These are phyloP conservation scores for Berberis vulgaris DNA, from an alignment of 164 flowering plant genomes.

Conservation along the genomic window DNA sequence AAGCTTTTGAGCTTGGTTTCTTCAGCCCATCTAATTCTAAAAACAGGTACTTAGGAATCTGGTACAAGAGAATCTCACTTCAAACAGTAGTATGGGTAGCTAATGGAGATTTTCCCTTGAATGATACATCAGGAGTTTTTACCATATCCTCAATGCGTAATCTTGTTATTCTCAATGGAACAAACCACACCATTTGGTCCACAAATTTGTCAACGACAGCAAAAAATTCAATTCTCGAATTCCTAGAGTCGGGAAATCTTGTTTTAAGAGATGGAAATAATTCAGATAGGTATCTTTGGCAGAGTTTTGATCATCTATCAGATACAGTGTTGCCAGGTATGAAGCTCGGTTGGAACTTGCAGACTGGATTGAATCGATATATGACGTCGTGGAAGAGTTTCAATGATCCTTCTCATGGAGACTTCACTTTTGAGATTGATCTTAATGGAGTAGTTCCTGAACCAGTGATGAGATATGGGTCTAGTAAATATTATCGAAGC, in stretches of 20 bases:
- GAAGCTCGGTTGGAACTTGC: conserved; percentile 4
- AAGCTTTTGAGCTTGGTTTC: neutral
- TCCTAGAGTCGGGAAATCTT: conserved; percentile 11
- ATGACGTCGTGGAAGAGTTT: conserved; percentile 5
- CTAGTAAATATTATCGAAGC: too few species aligned
- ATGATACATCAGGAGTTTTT: conserved; percentile 4
- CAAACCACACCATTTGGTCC: conserved; percentile 1
- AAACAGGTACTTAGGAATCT: conserved; percentile 1
- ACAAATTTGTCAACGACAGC: neutral
- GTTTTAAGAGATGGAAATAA: neutral
- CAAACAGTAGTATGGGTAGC: conserved; percentile 7
- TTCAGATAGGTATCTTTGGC: neutral
- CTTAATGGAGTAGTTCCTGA: too few species aligned
- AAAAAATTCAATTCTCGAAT: neutral
- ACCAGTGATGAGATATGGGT: too few species aligned
- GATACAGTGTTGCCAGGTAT: conserved; percentile 5
- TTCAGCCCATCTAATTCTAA: neutral
- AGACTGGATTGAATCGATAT: neutral
- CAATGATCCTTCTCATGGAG: conserved; percentile 4
- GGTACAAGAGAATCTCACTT: conserved; percentile 5
- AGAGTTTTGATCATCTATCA: conserved; percentile 8
- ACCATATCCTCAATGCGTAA: neutral
- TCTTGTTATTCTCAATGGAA: neutral
- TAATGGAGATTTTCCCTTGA: conserved; percentile 1
- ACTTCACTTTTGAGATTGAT: neutral